Conservation (phyloP, 2,329 filamentous ascomycete species). For the Hysterium pulicare region DNA sequence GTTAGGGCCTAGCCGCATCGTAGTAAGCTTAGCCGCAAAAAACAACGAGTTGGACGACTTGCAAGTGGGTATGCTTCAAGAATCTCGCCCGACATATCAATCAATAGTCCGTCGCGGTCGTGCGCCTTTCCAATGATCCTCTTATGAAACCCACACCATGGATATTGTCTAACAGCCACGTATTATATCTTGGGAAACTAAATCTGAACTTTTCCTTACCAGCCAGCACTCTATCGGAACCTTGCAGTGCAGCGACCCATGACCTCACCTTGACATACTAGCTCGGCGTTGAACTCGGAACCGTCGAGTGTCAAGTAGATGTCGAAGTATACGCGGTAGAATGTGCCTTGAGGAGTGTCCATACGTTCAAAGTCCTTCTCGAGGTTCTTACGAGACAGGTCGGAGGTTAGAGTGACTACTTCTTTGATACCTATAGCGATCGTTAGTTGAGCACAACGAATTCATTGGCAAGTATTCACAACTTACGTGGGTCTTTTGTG, state of each 20-base stretch:
- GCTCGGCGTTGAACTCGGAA: conserved; percentile 94
- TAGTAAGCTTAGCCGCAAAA: not conserved
- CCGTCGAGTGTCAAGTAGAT: conserved; percentile 87
- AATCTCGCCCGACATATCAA: conserved; percentile 2
- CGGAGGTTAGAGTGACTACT: conserved; percentile 94
- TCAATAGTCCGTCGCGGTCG: not conserved
- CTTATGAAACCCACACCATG: not conserved
- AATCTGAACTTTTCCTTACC: not conserved
- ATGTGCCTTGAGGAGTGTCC: conserved; percentile 88
- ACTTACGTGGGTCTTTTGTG: conserved; percentile 98
- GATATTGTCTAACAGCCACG: not conserved
- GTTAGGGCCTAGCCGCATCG: not conserved
- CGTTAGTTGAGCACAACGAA: conserved; percentile 2
- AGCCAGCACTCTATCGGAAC: conserved; percentile 60
- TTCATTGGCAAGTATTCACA: not conserved
- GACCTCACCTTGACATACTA: conserved; percentile 98
- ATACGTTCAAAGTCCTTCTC: conserved; percentile 99
- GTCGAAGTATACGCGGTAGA: conserved; percentile 66
- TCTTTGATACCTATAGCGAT: conserved; percentile 83
- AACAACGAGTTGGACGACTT: not conserved
- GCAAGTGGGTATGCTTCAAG: conserved; percentile 1
- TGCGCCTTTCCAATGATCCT: not conserved
- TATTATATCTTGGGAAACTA: not conserved
- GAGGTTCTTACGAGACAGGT: conserved; percentile 94
- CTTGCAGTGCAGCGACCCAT: conserved; percentile 95